Evolutionary conservation across 2,329 filamentous ascomycete genomes (phyloP).

Genomic region (Leptographium flavum): DNA sequence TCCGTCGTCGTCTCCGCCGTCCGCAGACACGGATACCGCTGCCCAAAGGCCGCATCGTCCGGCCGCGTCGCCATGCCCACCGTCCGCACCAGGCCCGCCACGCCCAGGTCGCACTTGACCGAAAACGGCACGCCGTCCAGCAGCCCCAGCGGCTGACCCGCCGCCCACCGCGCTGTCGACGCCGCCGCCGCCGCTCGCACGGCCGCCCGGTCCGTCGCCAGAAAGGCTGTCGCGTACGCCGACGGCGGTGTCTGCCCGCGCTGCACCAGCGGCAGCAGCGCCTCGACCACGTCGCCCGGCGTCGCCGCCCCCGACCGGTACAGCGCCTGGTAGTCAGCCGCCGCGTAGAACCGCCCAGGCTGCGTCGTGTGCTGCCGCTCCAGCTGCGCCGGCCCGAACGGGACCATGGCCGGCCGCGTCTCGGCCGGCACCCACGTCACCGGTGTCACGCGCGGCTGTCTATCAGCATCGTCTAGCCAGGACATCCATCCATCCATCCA

Average conservation of each 20-base stretch:
- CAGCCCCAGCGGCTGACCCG: constrained; percentile 49
- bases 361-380: constrained; percentile 22
- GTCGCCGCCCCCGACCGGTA: constrained; percentile 58
- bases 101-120: constrained; percentile 67
- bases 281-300: constrained; percentile 56
- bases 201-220: constrained; percentile 50
- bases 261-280: constrained; percentile 56
- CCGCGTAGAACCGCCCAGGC: constrained; percentile 47
- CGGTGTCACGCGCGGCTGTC: constrained; percentile 1
- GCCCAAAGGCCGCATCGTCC: constrained; percentile 22
- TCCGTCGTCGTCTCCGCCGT: constrained; percentile 38
- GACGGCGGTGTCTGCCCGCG: constrained; percentile 39
- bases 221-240: constrained; percentile 56
- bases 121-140: constrained; percentile 74
- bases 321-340: constrained; percentile 61
- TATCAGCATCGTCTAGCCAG: too few species aligned
- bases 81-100: constrained; percentile 55
- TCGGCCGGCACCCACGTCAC: constrained; percentile 13
- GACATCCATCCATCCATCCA: too few species aligned
- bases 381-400: constrained; percentile 27
- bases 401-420: constrained; percentile 18
- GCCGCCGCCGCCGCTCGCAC: constrained; percentile 54
- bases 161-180: constrained; percentile 58
- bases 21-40: constrained; percentile 34
- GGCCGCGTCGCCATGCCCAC: constrained; percentile 41